A percentile compares a stretch with the other conserved stretches of the same genome.
Conservation (phyloP, 768 basidiomycete species). For the Rhizopogon vinicolor region DNA sequence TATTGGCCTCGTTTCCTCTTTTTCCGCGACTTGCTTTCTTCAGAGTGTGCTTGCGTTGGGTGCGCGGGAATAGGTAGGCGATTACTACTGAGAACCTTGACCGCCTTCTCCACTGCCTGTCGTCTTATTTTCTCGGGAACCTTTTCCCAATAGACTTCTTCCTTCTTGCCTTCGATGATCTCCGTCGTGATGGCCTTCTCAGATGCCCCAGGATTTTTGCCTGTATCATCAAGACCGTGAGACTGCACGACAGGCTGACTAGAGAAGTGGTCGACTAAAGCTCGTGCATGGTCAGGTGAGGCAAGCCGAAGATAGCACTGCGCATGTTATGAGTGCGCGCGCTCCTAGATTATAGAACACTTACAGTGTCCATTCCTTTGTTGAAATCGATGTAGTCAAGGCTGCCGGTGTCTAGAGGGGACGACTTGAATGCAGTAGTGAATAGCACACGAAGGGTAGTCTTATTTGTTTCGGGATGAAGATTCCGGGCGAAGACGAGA, state of each 20-base stretch:
- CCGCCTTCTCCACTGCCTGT: constrained; percentile 52
- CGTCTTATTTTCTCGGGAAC: constrained; percentile 68
- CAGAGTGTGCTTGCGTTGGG: background rate
- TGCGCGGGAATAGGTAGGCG: background rate
- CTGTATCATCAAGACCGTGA: constrained; percentile 52
- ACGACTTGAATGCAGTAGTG: constrained; percentile 31
- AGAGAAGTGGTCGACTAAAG: constrained; percentile 43
- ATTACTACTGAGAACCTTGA: background rate
- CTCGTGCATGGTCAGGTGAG: constrained; percentile 40
- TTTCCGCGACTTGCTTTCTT: constrained; percentile 2
- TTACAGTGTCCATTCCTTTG: constrained; percentile 71
- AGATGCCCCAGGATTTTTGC: constrained; percentile 19
- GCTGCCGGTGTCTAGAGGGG: constrained; percentile 20
- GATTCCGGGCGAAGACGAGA: constrained; percentile 64
- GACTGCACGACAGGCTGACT: constrained; percentile 34
- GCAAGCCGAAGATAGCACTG: constrained; percentile 75
- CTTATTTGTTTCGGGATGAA: constrained; percentile 77
- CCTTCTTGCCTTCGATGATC: constrained; percentile 55
- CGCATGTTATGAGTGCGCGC: background rate
- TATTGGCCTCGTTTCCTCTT: constrained; percentile 12
- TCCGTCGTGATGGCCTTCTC: constrained; percentile 42
- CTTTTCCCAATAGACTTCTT: constrained; percentile 75
- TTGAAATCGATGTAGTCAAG: constrained; percentile 79
- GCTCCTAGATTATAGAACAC: constrained; percentile 11
- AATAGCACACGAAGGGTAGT: constrained; percentile 68